Percentiles rank a stretch among this genome's conserved stretches.
These are phyloP conservation scores for Fusarium sp. DNA, from an alignment of 2,329 filamentous ascomycete species.

Conservation along the genomic window DNA sequence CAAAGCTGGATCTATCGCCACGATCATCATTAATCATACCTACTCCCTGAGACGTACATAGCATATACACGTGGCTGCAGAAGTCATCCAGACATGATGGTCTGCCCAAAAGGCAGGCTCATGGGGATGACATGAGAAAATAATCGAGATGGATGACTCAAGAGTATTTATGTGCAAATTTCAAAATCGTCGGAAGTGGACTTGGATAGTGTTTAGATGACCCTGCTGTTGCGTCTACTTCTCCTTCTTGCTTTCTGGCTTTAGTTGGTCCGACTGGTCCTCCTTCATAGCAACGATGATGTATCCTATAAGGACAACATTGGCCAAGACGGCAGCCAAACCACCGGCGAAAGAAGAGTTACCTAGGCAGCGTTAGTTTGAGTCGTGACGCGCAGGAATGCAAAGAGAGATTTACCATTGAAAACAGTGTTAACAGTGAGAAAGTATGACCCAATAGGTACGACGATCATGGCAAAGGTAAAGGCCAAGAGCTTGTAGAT, in stretches of 20 bases:
- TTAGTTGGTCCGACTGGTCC: slow-evolving; percentile 66
- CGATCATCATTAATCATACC: slow-evolving; percentile 45
- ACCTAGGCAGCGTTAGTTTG: slow-evolving; percentile 63
- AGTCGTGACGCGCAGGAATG: slow-evolving; percentile 4
- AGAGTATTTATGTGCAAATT: background rate
- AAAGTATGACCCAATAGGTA: slow-evolving; percentile 92
- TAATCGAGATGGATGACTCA: slow-evolving; percentile 33
- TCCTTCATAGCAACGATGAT: slow-evolving; percentile 92
- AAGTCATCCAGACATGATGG: slow-evolving; percentile 31
- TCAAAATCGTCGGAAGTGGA: background rate
- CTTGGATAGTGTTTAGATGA: background rate
- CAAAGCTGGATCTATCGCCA: slow-evolving; percentile 43
- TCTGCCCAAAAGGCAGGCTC: slow-evolving; percentile 17
- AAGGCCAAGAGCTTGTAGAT: slow-evolving; percentile 92
- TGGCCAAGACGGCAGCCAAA: slow-evolving; percentile 88
- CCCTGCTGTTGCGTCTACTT: slow-evolving; percentile 48
- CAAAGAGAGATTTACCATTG: slow-evolving; percentile 65
- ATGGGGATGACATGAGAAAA: slow-evolving; percentile 36
- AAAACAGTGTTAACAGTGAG: slow-evolving; percentile 81
- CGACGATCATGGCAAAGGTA: slow-evolving; percentile 88
- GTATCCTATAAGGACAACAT: slow-evolving; percentile 91
- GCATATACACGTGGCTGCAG: slow-evolving; percentile 47
- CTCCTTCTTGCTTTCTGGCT: slow-evolving; percentile 63
- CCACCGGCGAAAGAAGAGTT: slow-evolving; percentile 90
- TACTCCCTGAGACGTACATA: slow-evolving; percentile 44